These are phyloP conservation scores for Prunus davidiana DNA, from an alignment of 306 rosid species.

Conservation along the genomic window DNA sequence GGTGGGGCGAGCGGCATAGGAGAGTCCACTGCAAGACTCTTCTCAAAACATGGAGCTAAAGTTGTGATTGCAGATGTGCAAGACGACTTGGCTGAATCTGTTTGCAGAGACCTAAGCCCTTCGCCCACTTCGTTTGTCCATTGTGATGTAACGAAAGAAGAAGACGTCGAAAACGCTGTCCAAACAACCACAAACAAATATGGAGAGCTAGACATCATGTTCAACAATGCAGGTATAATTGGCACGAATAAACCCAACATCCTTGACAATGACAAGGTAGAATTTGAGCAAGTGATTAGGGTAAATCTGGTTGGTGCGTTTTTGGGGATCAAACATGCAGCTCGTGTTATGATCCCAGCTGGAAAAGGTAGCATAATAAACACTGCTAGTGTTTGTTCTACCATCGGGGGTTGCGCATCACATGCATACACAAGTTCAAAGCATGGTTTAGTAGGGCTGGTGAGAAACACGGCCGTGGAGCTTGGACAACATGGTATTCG, in stretches of 20 bases:
- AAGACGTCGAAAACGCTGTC: conserved; percentile 29
- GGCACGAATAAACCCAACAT: conserved; percentile 22
- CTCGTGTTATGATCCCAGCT: conserved; percentile 39
- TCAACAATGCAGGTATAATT: conserved; percentile 40
- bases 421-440: conserved; percentile 46
- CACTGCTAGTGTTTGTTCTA: conserved; percentile 28
- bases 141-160: conserved; percentile 46
- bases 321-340: conserved; percentile 49
- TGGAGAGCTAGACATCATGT: conserved; percentile 59
- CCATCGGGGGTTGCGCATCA: conserved; percentile 25
- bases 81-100: conserved; percentile 33
- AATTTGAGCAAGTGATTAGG: conserved; percentile 37
- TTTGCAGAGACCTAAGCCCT: conserved; percentile 15
- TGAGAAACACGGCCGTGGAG: conserved; percentile 38
- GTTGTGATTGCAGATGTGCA: conserved; percentile 47
- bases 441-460: conserved; percentile 39
- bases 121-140: conserved; percentile 30
- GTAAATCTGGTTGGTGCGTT: conserved; percentile 39
- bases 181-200: conserved; percentile 23
- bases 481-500: conserved; percentile 43
- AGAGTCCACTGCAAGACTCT: conserved; percentile 41
- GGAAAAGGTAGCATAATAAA: conserved; percentile 33
- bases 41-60: conserved; percentile 46
- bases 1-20: conserved; percentile 64
- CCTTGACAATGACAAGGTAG: background rate